phyloP scores from a whole-genome alignment of 2,329 filamentous ascomycete genomes.

The Thielaviopsis ethacetica region DNA sequence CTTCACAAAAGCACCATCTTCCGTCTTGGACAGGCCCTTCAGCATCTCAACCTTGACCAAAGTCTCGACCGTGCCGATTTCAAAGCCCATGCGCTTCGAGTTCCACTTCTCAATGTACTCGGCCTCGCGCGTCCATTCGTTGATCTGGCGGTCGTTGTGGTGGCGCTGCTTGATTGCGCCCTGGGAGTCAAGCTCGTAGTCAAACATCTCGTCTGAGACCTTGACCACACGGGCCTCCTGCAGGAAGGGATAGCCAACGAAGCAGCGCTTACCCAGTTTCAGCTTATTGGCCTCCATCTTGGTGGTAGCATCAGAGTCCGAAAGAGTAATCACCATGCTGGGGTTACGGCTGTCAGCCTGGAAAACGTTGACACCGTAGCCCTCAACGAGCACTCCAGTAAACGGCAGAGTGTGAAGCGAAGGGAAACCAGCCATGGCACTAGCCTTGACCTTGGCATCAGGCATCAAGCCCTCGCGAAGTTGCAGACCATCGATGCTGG shows the following conservation, averaged over 20 bases:
- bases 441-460: constrained; percentile 64
- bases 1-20: constrained; percentile 80
- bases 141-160: constrained; percentile 60
- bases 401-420: constrained; percentile 76
- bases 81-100: constrained; percentile 76
- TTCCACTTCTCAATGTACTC: constrained; percentile 72
- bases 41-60: constrained; percentile 87
- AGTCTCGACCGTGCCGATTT: constrained; percentile 74
- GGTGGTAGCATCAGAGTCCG: constrained; percentile 54
- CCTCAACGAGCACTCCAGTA: constrained; percentile 50
- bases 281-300: constrained; percentile 56
- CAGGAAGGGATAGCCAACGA: constrained; percentile 87
- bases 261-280: constrained; percentile 72
- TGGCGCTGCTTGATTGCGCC: constrained; percentile 49
- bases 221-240: constrained; percentile 82
- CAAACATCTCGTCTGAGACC: constrained; percentile 86
- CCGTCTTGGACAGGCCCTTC: constrained; percentile 77
- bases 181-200: constrained; percentile 57
- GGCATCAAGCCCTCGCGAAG: constrained; percentile 70
- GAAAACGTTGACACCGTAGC: constrained; percentile 86
- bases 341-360: constrained; percentile 92
- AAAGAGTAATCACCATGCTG: constrained; percentile 81
- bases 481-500: constrained; percentile 77
- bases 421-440: constrained; percentile 86
- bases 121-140: constrained; percentile 72